Percentiles rank a stretch among this genome's conserved stretches.
Evolutionary conservation across 2,329 filamentous ascomycete genomes (phyloP).

Genomic region (Pseudogymnoascus sp.): DNA sequence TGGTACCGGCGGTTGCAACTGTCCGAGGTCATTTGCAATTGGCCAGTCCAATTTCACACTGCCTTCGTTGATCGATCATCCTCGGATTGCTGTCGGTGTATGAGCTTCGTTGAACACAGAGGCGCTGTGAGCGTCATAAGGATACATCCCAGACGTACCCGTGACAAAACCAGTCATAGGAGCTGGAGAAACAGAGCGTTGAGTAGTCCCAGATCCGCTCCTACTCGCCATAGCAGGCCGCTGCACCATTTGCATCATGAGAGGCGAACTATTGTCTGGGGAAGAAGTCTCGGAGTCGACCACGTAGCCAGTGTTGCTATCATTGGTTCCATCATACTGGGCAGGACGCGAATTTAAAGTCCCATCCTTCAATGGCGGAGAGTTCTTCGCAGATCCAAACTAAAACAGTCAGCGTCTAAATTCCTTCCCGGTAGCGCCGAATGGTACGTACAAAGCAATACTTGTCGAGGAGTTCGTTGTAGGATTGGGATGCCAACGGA

Average conservation of each 20-base stretch:
- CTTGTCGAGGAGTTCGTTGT: conserved; percentile 95
- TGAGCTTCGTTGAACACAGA: conserved; percentile 32
- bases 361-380: conserved; percentile 45
- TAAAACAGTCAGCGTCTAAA: conserved; percentile 40
- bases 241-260: conserved; percentile 26
- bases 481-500: conserved; percentile 77
- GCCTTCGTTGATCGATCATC: conserved; percentile 19
- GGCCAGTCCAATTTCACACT: not conserved
- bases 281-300: conserved; percentile 25
- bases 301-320: conserved; percentile 29
- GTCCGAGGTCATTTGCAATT: not conserved
- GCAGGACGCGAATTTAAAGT: conserved; percentile 34
- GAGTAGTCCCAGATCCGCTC: conserved; percentile 26
- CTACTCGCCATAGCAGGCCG: conserved; percentile 33
- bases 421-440: conserved; percentile 26
- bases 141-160: conserved; percentile 38
- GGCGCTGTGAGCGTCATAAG: conserved; percentile 28
- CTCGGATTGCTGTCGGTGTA: conserved; percentile 33
- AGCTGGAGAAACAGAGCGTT: conserved; percentile 39
- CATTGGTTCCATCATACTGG: conserved; percentile 38
- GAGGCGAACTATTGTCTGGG: conserved; percentile 18
- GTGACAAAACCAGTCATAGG: conserved; percentile 42
- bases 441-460: conserved; percentile 97
- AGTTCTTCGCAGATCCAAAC: conserved; percentile 58
- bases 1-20: not conserved